These are phyloP conservation scores for Climacium dendroides DNA, from an alignment of 225 moss, liverwort and hornwort species.

Conservation along the genomic window DNA sequence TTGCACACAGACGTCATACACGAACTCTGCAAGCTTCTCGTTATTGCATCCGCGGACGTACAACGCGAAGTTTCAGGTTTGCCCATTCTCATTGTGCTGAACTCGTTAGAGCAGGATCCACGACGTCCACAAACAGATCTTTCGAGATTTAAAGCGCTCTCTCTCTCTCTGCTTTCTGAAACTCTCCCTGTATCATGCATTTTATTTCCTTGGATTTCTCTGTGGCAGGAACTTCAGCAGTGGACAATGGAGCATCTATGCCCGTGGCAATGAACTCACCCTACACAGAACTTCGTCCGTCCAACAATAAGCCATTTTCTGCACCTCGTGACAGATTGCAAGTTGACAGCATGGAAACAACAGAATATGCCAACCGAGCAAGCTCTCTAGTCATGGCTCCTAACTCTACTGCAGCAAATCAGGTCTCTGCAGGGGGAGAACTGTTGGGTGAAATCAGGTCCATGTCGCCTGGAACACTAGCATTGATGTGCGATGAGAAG, in stretches of 20 bases:
- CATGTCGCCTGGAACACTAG: constrained; percentile 69
- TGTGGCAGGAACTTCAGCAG: constrained; percentile 7
- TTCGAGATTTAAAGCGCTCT: neutral
- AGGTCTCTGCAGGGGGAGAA: neutral
- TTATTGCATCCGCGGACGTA: constrained; percentile 60
- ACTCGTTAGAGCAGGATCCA: neutral
- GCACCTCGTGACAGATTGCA: neutral
- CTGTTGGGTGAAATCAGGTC: constrained; percentile 23
- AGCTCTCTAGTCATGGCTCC: neutral
- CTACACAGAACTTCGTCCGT: neutral
- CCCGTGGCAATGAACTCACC: neutral
- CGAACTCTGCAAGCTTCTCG: constrained; percentile 78
- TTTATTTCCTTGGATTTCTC: neutral
- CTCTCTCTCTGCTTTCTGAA: no score
- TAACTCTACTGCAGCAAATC: neutral
- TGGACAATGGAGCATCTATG: constrained; percentile 6
- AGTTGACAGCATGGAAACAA: neutral
- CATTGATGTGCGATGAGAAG: constrained; percentile 82
- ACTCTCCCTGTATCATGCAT: neutral
- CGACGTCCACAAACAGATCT: neutral
- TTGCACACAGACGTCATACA: constrained; percentile 63
- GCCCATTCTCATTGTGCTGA: neutral
- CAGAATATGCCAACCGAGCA: neutral
- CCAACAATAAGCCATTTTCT: neutral
- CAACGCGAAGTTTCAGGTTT: constrained; percentile 25